Base-by-base conservation (phyloP, 371 early-diverging fungal species). In the Mucor velutinosus region DNA sequence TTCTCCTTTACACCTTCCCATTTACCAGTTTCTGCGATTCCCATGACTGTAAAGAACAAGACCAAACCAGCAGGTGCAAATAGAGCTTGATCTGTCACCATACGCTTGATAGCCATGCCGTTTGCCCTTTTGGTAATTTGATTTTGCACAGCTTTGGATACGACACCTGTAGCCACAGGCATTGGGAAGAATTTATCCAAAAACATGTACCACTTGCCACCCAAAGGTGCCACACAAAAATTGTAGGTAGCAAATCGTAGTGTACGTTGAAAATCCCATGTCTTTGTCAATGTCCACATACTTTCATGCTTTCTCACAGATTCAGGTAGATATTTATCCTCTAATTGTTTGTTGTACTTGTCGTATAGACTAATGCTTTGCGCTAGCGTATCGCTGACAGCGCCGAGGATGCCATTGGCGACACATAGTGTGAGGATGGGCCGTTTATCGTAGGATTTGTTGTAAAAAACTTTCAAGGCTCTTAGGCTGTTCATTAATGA, bases 61-160 rank as follows among this genome's bases (percentile, higher is more conserved):
- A 78, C 86, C 23, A 93, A 76, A 51, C 92, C 91, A 11, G 90
- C 45, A 4, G 94, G 94, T 6, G 94, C 93, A 77, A 90, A 94
- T 3, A 88, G 27, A 6, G 77, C 59, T 76, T 94, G 94, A 68
- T 94, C 94, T 1, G 83, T 76, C 4, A 79, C 76, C 84, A 83
- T 80, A 35, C 84, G 76, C 51, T 79, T 81, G 49, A 83, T 17
- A 11, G 81, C 74, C 61, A 74, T 66, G 6, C 57, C 58, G 39
- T 78, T 80, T 6, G 62, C 69, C 19, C 58, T 58, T 41, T 69
- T 70, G 3, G 67, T 69, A 11, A 60, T n/a, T 61, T 65, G 62
- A 7, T 41, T 64, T 59, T 76, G 69, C 19, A 35, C 68, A 8
- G 67, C 67, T 37, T 37, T 64, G 8, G 67, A n/a, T 17, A 69